Conservation (phyloP, 805 yeast genomes). For the Candida pseudoglaebosa region DNA sequence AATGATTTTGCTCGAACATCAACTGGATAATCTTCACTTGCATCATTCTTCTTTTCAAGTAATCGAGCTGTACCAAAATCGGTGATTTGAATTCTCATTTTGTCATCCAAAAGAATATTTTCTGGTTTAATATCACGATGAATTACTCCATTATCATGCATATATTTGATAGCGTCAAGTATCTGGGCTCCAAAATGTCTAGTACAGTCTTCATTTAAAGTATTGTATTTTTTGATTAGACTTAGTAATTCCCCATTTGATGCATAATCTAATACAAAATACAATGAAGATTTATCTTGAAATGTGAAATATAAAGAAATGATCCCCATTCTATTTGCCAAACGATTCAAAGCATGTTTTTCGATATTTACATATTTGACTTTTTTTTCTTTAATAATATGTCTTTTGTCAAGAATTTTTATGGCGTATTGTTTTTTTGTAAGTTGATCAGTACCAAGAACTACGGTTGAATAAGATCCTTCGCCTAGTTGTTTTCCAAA, state of each 20-base stretch:
- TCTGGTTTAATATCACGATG: constrained; percentile 86
- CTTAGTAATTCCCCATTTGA: constrained; percentile 72
- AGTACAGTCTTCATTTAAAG: constrained; percentile 66
- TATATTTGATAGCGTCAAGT: constrained; percentile 64
- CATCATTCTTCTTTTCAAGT: constrained; percentile 47
- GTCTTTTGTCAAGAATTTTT: constrained; percentile 71
- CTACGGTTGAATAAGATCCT: constrained; percentile 45
- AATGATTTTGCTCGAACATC: constrained; percentile 73
- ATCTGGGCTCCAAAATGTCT: constrained; percentile 70
- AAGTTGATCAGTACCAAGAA: constrained; percentile 46
- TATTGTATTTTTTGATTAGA: constrained; percentile 63
- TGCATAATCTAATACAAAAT: constrained; percentile 76
- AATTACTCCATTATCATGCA: constrained; percentile 72
- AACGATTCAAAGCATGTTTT: constrained; percentile 70
- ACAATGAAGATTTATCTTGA: constrained; percentile 70
- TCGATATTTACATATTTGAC: constrained; percentile 83
- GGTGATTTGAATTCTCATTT: constrained; percentile 63
- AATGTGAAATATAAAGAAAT: constrained; percentile 72
- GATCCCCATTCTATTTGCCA: constrained; percentile 58
- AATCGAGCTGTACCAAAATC: constrained; percentile 85
- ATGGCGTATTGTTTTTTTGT: constrained; percentile 64
- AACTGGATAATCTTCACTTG: constrained; percentile 53
- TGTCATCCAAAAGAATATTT: constrained; percentile 62
- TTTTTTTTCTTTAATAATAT: constrained; percentile 75
- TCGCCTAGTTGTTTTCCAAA: constrained; percentile 42